A percentile compares a stretch with the other conserved stretches of the same genome.
Evolutionary conservation across 805 yeast genomes (phyloP).

Genomic region (Kodamaea fukazawae): DNA sequence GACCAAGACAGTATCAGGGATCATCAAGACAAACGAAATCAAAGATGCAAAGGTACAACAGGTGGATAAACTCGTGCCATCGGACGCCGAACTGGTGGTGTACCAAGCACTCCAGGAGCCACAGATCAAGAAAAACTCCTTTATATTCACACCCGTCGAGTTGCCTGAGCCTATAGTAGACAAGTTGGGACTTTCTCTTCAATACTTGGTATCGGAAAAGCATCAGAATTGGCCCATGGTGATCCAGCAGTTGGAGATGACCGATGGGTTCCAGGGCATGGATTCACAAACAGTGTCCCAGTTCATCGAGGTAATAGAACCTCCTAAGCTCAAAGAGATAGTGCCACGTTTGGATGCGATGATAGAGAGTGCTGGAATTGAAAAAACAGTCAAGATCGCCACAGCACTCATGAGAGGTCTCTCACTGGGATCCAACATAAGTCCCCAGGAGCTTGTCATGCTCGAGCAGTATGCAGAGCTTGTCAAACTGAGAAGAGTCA

Average conservation of each 20-base stretch:
- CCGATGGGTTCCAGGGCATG: conserved; percentile 37
- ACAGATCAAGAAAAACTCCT: conserved; percentile 15
- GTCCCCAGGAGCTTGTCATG: conserved; percentile 18
- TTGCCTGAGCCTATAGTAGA: conserved; percentile 38
- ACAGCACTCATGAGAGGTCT: conserved; percentile 38
- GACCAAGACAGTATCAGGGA: conserved; percentile 28
- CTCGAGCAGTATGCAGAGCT: conserved; percentile 34
- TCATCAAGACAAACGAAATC: conserved; percentile 19
- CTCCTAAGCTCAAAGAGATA: conserved; percentile 27
- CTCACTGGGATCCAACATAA: conserved; percentile 20
- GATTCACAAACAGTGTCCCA: conserved; percentile 30
- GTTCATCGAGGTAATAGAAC: conserved; percentile 43
- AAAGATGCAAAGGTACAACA: conserved; percentile 14
- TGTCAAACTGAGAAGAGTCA: conserved; percentile 19
- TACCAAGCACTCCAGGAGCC: conserved; percentile 4
- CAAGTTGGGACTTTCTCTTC: conserved; percentile 39
- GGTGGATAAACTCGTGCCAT: conserved; percentile 13
- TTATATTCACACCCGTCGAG: conserved; percentile 18
- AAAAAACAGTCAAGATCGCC: conserved; percentile 29
- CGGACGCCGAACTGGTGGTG: neutral
- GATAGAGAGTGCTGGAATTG: conserved; percentile 32
- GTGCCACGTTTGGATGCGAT: conserved; percentile 38
- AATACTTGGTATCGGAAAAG: conserved; percentile 36
- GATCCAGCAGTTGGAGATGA: conserved; percentile 32
- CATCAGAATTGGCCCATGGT: conserved; percentile 50